phyloP scores from a whole-genome alignment of 177 flowering plant genomes.

The Telopea speciosissima region DNA sequence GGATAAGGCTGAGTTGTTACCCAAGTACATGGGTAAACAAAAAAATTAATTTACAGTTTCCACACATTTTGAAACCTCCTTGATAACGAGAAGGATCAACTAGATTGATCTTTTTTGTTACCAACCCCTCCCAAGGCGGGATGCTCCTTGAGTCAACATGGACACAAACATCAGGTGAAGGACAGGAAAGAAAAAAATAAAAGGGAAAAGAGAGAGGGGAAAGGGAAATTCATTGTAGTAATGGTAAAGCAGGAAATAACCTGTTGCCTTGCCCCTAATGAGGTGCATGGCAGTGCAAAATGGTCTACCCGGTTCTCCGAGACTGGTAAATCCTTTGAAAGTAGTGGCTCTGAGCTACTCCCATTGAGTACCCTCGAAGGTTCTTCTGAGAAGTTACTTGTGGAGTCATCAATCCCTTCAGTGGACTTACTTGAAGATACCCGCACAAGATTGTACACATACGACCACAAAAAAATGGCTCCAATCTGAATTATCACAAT shows the following conservation, averaged over 20 bases:
- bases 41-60: background rate
- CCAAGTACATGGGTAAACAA: too few species aligned
- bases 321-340: slow-evolving; percentile 13
- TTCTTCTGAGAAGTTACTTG: slow-evolving; percentile 17
- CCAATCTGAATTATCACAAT: slow-evolving; percentile 44
- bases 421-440: slow-evolving; percentile 25
- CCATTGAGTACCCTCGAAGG: slow-evolving; percentile 12
- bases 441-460: slow-evolving; percentile 55
- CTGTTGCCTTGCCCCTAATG: slow-evolving; percentile 21
- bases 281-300: slow-evolving; percentile 9
- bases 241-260: slow-evolving; percentile 7
- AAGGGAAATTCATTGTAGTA: too few species aligned
- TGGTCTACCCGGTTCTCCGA: slow-evolving; percentile 16
- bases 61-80: background rate
- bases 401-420: slow-evolving; percentile 16
- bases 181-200: background rate
- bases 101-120: too few species aligned
- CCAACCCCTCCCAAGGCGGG: background rate
- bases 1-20: too few species aligned
- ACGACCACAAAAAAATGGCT: slow-evolving; percentile 66
- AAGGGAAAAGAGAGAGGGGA: too few species aligned
- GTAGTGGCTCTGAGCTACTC: slow-evolving; percentile 23
- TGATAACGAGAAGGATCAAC: too few species aligned
- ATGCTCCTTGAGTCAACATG: background rate
- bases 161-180: background rate